Evolutionary conservation across 2,329 filamentous ascomycete species (phyloP).

Genomic region (Aspergillus melleus): DNA sequence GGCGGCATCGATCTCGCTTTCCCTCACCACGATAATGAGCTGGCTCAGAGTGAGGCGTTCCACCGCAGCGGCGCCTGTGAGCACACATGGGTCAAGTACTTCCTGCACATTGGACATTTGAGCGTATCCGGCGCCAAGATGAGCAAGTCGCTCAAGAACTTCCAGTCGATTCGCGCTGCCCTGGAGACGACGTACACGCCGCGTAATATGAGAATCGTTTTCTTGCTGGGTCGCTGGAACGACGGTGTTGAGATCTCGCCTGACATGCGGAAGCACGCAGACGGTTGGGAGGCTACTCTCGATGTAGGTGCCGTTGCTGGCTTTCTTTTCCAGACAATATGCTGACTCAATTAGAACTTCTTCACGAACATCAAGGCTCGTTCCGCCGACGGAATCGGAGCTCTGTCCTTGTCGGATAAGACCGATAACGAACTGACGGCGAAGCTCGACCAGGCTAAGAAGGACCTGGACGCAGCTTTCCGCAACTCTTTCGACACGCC

Average conservation of each 20-base stretch:
- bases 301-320: conserved; percentile 40
- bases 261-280: conserved; percentile 72
- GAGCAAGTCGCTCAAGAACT: conserved; percentile 95
- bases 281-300: conserved; percentile 77
- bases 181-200: conserved; percentile 63
- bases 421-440: conserved; percentile 42
- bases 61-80: conserved; percentile 53
- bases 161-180: conserved; percentile 87
- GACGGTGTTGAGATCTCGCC: conserved; percentile 89
- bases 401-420: conserved; percentile 48
- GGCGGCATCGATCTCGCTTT: conserved; percentile 90
- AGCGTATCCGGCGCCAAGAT: conserved; percentile 90
- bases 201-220: conserved; percentile 78
- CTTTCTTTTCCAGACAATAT: background rate
- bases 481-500: conserved; percentile 88
- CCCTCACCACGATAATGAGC: conserved; percentile 89
- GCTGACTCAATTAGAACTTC: conserved; percentile 49
- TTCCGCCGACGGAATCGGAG: conserved; percentile 15
- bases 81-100: conserved; percentile 87
- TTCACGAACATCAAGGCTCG: conserved; percentile 60
- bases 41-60: conserved; percentile 88
- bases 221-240: conserved; percentile 85
- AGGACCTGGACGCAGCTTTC: conserved; percentile 64
- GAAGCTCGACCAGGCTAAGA: conserved; percentile 56
- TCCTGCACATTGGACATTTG: conserved; percentile 91